A percentile compares a stretch with the other conserved stretches of the same genome.
These are phyloP conservation scores for Colletotrichum cuscutae DNA, from an alignment of 2,329 filamentous ascomycete species.

Conservation along the genomic window DNA sequence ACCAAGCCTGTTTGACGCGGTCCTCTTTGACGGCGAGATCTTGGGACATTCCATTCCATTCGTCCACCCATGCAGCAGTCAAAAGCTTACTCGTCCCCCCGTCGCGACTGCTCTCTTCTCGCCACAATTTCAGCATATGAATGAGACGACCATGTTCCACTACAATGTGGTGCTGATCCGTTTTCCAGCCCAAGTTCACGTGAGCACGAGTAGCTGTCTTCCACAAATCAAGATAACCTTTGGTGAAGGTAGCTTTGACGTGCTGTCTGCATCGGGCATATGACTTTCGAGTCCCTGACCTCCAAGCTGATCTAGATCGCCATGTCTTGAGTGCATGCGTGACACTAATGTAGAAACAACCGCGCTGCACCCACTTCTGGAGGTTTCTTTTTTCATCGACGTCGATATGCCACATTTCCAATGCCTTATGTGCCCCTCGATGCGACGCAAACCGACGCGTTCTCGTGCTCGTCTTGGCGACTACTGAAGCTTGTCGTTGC, in stretches of 20 bases:
- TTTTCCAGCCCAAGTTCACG: conserved; percentile 12
- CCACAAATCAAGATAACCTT: conserved; percentile 29
- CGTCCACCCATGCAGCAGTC: conserved; percentile 24
- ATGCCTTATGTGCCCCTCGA: conserved; percentile 1
- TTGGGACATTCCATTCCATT: conserved; percentile 33
- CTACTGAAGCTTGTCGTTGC: conserved; percentile 4
- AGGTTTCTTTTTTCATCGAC: neutral
- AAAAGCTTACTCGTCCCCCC: conserved; percentile 16
- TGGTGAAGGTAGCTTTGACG: conserved; percentile 27
- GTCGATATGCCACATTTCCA: conserved; percentile 15
- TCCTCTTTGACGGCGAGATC: neutral
- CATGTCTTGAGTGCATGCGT: conserved; percentile 10
- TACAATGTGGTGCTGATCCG: neutral
- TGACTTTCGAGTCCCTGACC: conserved; percentile 23
- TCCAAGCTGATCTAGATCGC: conserved; percentile 20
- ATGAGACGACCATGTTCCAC: neutral
- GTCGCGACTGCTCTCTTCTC: conserved; percentile 13
- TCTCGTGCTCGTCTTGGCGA: neutral
- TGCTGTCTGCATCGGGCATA: conserved; percentile 31
- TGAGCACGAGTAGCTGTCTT: conserved; percentile 9
- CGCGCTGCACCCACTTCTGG: conserved; percentile 20
- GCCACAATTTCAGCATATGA: conserved; percentile 19
- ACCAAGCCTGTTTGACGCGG: conserved; percentile 15
- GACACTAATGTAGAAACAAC: conserved; percentile 13
- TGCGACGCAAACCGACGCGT: conserved; percentile 17